A percentile compares a stretch with the other conserved stretches of the same genome.
These are phyloP conservation scores for Tinospora cordifolia DNA, from an alignment of 164 flowering plant genomes.

Conservation along the genomic window DNA sequence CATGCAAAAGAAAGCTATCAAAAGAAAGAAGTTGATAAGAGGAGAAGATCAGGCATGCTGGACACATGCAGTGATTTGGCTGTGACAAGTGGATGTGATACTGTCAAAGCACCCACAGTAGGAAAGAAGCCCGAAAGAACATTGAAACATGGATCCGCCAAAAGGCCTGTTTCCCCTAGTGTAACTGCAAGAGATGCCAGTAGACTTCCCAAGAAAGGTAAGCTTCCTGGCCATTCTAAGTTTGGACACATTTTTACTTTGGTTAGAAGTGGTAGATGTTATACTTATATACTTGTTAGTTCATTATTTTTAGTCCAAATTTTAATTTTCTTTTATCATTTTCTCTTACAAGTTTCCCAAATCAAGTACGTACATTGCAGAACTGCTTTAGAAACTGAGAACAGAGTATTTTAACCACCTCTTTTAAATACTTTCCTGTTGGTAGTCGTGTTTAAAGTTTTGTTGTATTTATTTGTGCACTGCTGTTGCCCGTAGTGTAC, in stretches of 20 bases:
- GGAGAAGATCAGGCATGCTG: slow-evolving; percentile 11
- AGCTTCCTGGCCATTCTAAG: slow-evolving; percentile 3
- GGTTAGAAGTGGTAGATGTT: too few relatives aligned
- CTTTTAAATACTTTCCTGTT: too few relatives aligned
- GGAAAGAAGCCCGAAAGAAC: slow-evolving; percentile 53
- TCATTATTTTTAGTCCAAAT: not conserved
- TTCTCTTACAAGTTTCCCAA: not conserved
- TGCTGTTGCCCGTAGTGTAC: too few relatives aligned
- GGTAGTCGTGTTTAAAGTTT: too few relatives aligned
- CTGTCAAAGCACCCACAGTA: slow-evolving; percentile 73
- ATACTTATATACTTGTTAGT: not conserved
- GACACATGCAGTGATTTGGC: slow-evolving; percentile 28
- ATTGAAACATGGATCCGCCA: slow-evolving; percentile 24
- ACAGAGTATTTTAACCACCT: too few relatives aligned
- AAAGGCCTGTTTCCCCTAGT: slow-evolving; percentile 34
- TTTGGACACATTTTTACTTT: not conserved
- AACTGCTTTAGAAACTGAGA: too few relatives aligned
- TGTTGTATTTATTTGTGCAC: too few relatives aligned
- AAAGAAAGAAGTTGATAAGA: slow-evolving; percentile 17
- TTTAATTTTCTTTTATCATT: not conserved
- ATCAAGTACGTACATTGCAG: too few relatives aligned
- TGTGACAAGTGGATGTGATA: slow-evolving; percentile 63
- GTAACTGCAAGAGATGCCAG: slow-evolving; percentile 19
- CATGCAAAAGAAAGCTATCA: slow-evolving; percentile 15
- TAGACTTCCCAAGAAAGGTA: slow-evolving; percentile 45